Conservation (phyloP, 805 yeast genomes). For the Lipomyces yamanashiensis region DNA sequence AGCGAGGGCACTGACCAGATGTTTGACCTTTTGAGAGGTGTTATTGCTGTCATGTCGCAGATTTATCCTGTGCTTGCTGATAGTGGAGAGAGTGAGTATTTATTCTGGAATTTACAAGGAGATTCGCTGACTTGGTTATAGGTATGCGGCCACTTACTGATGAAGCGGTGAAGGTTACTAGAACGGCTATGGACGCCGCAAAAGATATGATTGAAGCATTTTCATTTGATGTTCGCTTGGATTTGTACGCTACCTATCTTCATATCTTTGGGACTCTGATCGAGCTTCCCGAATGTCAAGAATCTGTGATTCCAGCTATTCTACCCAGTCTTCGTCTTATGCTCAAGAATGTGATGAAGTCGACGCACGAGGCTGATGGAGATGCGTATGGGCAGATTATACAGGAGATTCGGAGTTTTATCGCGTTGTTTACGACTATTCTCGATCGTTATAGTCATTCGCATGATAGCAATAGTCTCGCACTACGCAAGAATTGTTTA, state of each 20-base stretch:
- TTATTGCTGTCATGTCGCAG: slow-evolving; percentile 63
- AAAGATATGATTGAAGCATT: slow-evolving; percentile 67
- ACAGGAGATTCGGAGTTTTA: slow-evolving; percentile 37
- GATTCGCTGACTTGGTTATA: neutral
- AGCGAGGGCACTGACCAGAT: slow-evolving; percentile 71
- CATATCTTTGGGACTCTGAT: slow-evolving; percentile 59
- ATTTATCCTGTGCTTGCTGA: slow-evolving; percentile 64
- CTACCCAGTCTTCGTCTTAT: slow-evolving; percentile 58
- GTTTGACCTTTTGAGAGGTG: slow-evolving; percentile 77
- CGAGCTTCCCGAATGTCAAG: slow-evolving; percentile 43
- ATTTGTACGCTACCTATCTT: slow-evolving; percentile 71
- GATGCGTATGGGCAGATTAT: slow-evolving; percentile 31
- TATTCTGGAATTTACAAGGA: neutral
- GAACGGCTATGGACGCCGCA: slow-evolving; percentile 49
- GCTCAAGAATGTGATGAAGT: slow-evolving; percentile 44
- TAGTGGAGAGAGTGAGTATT: slow-evolving; percentile 38
- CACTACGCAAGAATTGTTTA: slow-evolving; percentile 45
- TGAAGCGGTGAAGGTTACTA: slow-evolving; percentile 37
- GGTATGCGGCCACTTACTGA: slow-evolving; percentile 24
- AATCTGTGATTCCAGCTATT: slow-evolving; percentile 56
- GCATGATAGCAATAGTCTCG: slow-evolving; percentile 28
- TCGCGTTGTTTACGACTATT: slow-evolving; percentile 26
- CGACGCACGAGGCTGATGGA: slow-evolving; percentile 28
- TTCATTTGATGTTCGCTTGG: slow-evolving; percentile 70
- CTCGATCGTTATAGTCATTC: slow-evolving; percentile 24